Conservation (phyloP, 768 basidiomycete species). For the Sarcodon aspratus region DNA sequence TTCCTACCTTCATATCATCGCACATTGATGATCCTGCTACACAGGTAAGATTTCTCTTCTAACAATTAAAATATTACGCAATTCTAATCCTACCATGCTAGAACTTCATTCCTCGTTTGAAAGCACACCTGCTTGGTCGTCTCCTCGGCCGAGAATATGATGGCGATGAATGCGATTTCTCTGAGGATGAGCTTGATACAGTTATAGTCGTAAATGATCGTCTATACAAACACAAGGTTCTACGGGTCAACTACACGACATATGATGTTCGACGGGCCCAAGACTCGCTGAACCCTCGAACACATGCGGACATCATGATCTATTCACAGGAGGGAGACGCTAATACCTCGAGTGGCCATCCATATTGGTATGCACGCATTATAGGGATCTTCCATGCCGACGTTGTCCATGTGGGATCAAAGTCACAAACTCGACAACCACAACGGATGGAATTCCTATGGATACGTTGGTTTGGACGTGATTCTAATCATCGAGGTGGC, state of each 20-base stretch:
- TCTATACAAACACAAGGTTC: constrained; percentile 10
- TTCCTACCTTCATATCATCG: no score
- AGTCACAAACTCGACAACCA: no score
- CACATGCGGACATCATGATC: constrained; percentile 11
- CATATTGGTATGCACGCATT: constrained; percentile 19
- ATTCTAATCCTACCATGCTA: background rate
- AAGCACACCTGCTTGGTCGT: constrained; percentile 12
- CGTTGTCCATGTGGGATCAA: no score
- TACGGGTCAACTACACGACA: constrained; percentile 13
- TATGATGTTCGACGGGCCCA: constrained; percentile 9
- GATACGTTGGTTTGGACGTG: constrained; percentile 1
- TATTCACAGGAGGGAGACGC: constrained; percentile 1
- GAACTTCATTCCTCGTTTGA: constrained; percentile 9
- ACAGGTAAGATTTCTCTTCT: no score
- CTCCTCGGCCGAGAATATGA: constrained; percentile 7
- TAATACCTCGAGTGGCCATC: no score
- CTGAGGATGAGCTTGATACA: background rate
- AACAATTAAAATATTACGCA: background rate
- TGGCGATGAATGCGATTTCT: constrained; percentile 6
- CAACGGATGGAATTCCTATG: constrained; percentile 1
- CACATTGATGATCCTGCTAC: no score
- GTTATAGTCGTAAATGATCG: constrained; percentile 7
- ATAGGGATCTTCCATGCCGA: constrained; percentile 17
- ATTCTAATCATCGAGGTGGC: constrained; percentile 5
- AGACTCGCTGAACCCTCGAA: constrained; percentile 11